Percentiles rank a stretch among this genome's conserved stretches.
Conservation (phyloP, 2,329 filamentous ascomycete species). For the Aspergillus intermedius region DNA sequence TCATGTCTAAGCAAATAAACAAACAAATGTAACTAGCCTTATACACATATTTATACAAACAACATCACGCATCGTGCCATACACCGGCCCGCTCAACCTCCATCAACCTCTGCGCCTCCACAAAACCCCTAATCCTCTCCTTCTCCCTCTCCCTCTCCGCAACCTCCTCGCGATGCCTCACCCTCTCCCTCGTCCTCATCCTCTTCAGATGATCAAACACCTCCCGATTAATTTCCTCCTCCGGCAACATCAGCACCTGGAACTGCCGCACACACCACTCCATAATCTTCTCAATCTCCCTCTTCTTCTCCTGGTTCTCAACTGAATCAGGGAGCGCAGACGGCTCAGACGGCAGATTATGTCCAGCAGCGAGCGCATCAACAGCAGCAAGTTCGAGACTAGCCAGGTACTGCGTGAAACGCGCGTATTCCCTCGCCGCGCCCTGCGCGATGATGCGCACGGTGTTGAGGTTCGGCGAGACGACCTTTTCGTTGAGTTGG, state of each 20-base stretch:
- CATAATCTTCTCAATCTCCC: constrained; percentile 12
- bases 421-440: constrained; percentile 24
- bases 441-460: constrained; percentile 31
- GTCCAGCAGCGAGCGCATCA: too few relatives aligned
- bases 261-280: constrained; percentile 31
- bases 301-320: too few relatives aligned
- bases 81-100: not conserved
- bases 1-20: too few relatives aligned
- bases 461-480: constrained; percentile 28
- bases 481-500: constrained; percentile 21
- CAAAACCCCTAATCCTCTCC: not conserved
- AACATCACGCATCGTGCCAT: not conserved
- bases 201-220: constrained; percentile 24
- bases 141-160: not conserved
- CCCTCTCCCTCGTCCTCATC: constrained; percentile 6
- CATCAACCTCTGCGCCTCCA: not conserved
- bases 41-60: too few relatives aligned
- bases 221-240: constrained; percentile 29
- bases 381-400: too few relatives aligned
- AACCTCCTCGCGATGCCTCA: not conserved
- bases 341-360: too few relatives aligned
- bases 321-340: too few relatives aligned
- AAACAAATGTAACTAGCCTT: too few relatives aligned
- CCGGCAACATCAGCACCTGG: constrained; percentile 19
- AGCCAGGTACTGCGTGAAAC: not conserved